Conservation (phyloP, 2,329 filamentous ascomycete genomes). For the Cercospora beticola region DNA sequence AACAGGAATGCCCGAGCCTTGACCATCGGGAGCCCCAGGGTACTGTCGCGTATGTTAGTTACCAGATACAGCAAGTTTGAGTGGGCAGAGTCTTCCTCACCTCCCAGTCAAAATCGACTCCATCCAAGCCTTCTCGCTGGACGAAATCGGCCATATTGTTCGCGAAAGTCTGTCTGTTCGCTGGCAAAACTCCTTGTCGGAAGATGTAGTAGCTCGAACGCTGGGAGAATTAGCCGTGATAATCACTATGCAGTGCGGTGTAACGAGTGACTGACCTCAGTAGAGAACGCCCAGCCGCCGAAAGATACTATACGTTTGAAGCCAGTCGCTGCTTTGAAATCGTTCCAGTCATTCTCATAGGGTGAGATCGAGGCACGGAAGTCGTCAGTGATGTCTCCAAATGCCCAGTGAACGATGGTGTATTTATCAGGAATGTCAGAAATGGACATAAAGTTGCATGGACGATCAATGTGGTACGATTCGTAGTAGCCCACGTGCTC, state of each 20-base stretch:
- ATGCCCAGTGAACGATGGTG: slow-evolving; percentile 79
- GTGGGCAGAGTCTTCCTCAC: neutral
- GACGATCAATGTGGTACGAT: slow-evolving; percentile 34
- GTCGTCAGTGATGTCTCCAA: slow-evolving; percentile 61
- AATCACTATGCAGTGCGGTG: slow-evolving; percentile 24
- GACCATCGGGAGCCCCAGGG: slow-evolving; percentile 15
- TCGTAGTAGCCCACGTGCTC: slow-evolving; percentile 39
- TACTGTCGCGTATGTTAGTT: neutral
- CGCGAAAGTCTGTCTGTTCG: slow-evolving; percentile 58
- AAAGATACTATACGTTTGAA: slow-evolving; percentile 47
- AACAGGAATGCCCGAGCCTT: slow-evolving; percentile 9
- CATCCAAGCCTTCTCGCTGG: slow-evolving; percentile 68
- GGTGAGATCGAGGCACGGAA: neutral
- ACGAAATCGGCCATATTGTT: slow-evolving; percentile 64
- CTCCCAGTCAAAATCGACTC: slow-evolving; percentile 47
- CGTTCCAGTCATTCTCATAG: slow-evolving; percentile 33
- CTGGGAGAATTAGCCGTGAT: neutral
- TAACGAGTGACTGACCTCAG: slow-evolving; percentile 27
- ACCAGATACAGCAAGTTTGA: neutral
- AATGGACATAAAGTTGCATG: slow-evolving; percentile 31
- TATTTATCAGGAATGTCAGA: slow-evolving; percentile 83
- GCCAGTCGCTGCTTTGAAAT: slow-evolving; percentile 35
- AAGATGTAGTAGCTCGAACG: slow-evolving; percentile 35
- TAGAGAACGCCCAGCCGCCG: slow-evolving; percentile 50
- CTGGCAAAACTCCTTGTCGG: slow-evolving; percentile 38